phyloP scores from a whole-genome alignment of 768 basidiomycete species.

The Pisolithus marmoratus region DNA sequence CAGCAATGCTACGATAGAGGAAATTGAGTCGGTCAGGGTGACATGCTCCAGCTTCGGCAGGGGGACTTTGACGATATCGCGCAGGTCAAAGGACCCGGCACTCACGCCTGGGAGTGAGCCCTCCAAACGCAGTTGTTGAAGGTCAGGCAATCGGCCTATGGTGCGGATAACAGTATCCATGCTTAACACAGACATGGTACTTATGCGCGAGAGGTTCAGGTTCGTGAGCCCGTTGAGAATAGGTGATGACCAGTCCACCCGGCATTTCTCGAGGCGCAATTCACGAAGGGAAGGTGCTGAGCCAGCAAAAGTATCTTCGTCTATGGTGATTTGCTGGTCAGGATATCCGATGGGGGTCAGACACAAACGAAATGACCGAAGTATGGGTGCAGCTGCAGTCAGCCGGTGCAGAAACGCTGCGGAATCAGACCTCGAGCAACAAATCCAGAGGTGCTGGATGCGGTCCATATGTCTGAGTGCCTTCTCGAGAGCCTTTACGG shows the following conservation, averaged over 20 bases:
- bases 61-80: not conserved
- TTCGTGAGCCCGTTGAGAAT: conserved; percentile 32
- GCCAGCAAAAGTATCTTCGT: conserved; percentile 25
- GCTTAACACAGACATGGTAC: conserved; percentile 22
- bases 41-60: not conserved
- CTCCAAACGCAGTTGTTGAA: conserved; percentile 32
- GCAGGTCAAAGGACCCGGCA: not conserved
- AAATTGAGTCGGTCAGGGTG: not conserved
- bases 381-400: conserved; percentile 24
- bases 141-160: conserved; percentile 29
- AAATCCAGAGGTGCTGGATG: conserved; percentile 23
- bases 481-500: conserved; percentile 26
- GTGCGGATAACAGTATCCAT: conserved; percentile 27
- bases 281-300: conserved; percentile 30
- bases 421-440: conserved; percentile 17
- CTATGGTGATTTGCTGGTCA: conserved; percentile 18
- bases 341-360: conserved; percentile 14
- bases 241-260: conserved; percentile 32
- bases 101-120: conserved; percentile 25
- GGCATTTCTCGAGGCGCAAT: conserved; percentile 31
- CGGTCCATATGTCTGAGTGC: conserved; percentile 30
- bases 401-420: conserved; percentile 22
- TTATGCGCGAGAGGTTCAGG: conserved; percentile 30
- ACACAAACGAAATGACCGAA: conserved; percentile 25
- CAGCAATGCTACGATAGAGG: not conserved